Evolutionary conservation across 352 stramenopile genomes (phyloP).

Genomic region (Phytophthora fragariaefolia): DNA sequence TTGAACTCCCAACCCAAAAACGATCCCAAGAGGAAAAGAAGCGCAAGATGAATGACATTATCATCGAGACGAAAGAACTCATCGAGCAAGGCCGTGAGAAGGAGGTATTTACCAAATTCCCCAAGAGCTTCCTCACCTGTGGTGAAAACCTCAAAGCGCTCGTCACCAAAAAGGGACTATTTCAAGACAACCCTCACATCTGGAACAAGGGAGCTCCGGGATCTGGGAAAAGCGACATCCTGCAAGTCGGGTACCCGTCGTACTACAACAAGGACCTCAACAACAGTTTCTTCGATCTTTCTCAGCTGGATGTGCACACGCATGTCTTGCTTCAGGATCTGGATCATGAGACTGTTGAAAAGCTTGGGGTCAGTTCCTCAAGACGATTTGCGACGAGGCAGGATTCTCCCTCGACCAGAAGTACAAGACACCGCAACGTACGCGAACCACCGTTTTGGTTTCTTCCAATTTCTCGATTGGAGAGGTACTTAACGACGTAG

Average conservation of each 20-base stretch:
- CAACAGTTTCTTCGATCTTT: constrained; percentile 1
- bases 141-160: too few species aligned
- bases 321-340: constrained; percentile 2
- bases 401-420: constrained; percentile 4
- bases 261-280: constrained; percentile 9
- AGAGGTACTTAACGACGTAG: too few species aligned
- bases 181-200: constrained; percentile 11
- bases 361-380: constrained; percentile 1
- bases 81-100: too few species aligned
- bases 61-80: too few species aligned
- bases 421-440: constrained; percentile 1
- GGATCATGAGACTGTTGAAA: constrained; percentile 1
- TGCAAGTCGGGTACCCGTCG: neutral
- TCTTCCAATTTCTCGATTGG: constrained; percentile 2
- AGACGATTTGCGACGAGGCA: constrained; percentile 10
- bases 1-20: too few species aligned
- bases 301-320: neutral
- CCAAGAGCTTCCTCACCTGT: too few species aligned
- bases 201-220: neutral
- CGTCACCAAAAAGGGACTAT: too few species aligned
- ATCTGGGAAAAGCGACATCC: neutral
- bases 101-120: too few species aligned
- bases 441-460: neutral
- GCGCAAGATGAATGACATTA: too few species aligned
- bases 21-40: too few species aligned